Percentiles rank a stretch among this genome's conserved stretches.
Conservation (phyloP, 208 protist species). For the Sergeia podlipaevii region DNA sequence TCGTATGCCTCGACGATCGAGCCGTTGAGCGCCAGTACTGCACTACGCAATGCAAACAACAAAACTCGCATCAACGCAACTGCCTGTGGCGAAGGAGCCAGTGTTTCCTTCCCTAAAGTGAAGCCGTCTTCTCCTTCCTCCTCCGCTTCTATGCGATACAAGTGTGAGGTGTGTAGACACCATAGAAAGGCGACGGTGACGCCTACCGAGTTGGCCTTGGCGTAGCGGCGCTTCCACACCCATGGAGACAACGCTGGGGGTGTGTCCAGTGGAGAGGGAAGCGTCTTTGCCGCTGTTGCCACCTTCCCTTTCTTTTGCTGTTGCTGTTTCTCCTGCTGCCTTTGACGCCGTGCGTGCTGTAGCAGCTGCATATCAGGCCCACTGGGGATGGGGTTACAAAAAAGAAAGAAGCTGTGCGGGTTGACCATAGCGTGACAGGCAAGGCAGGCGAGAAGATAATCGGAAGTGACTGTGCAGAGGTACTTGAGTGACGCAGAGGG, state of each 20-base stretch:
- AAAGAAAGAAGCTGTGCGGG: conserved; percentile 58
- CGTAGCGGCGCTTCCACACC: conserved; percentile 46
- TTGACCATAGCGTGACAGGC: conserved; percentile 37
- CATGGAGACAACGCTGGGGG: conserved; percentile 33
- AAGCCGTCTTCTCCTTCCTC: background rate
- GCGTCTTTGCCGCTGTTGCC: background rate
- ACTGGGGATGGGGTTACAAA: conserved; percentile 35
- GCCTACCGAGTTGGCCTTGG: conserved; percentile 39
- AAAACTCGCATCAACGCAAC: conserved; percentile 43
- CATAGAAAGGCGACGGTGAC: conserved; percentile 42
- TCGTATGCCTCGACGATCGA: conserved; percentile 32
- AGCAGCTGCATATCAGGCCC: conserved; percentile 30
- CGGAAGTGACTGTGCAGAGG: conserved; percentile 24
- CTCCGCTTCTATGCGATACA: background rate
- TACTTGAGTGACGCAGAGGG: conserved; percentile 5
- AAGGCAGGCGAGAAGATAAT: conserved; percentile 49
- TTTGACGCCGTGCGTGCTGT: too few relatives aligned
- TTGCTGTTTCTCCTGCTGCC: background rate
- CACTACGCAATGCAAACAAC: conserved; percentile 33
- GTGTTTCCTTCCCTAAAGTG: background rate
- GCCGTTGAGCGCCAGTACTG: conserved; percentile 54
- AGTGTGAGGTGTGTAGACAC: conserved; percentile 11
- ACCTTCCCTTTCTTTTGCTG: background rate
- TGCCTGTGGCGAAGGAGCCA: background rate
- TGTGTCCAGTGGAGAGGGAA: background rate